Conservation (phyloP, 257 asterid species). For the Przewalskia tangutica region DNA sequence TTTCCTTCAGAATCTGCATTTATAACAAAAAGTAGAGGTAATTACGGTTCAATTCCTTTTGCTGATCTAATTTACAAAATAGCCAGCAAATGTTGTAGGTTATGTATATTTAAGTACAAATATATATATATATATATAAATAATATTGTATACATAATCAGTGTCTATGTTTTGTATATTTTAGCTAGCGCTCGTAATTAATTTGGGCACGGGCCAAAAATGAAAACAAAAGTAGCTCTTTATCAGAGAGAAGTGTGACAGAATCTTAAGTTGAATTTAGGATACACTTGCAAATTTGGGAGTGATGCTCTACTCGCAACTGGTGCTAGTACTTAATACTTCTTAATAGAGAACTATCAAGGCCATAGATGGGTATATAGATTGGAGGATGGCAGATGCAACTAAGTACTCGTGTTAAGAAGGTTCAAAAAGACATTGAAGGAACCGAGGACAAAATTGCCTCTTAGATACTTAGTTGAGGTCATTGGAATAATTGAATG, state of each 20-base stretch:
- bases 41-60: too few species aligned
- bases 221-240: background rate
- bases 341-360: background rate
- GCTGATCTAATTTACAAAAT: too few species aligned
- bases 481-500: background rate
- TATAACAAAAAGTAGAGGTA: background rate
- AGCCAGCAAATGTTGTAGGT: too few species aligned
- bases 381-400: background rate
- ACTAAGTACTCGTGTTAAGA: background rate
- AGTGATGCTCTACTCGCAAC: background rate
- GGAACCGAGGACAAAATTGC: background rate
- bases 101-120: too few species aligned
- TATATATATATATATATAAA: too few species aligned
- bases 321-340: background rate
- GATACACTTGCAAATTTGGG: background rate
- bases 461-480: background rate
- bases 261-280: background rate
- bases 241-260: background rate
- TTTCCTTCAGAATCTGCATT: conserved; percentile 54
- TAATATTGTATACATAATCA: too few species aligned
- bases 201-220: too few species aligned
- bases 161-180: too few species aligned
- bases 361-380: background rate
- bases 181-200: too few species aligned
- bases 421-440: background rate